Evolutionary conservation across 73 alveolate species (phyloP), one percentile per base, ranked within the genome.

Genomic region (Blepharisma stoltei): DNA sequence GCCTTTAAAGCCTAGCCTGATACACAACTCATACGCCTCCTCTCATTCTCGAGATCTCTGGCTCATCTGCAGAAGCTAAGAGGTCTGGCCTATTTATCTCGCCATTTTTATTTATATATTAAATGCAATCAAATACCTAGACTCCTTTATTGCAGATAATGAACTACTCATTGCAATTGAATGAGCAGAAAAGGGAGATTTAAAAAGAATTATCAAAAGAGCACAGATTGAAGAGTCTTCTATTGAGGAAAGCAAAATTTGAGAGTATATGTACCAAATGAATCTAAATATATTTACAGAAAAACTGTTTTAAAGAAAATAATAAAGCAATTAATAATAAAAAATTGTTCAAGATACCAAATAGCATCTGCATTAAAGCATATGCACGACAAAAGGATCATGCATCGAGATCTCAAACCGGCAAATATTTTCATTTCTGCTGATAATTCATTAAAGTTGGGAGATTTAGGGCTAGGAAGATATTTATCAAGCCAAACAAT

Each of bases 111-210:
- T n/a, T n/a, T n/a, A n/a, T n/a, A n/a, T n/a, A n/a, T n/a, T n/a
- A n/a, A n/a, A n/a, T n/a, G n/a, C n/a, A n/a, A n/a, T 95, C 65
- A 85, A 89, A 79, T 96, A 93, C 68, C 82, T 96, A 37, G 99
- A 96, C 80, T 92, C 98, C 21, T 94, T 95, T 81, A 95, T 96
- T 11, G 93, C 81, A 8, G 85, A 89, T 54, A 94, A 95, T 81
- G 98, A 96, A 66, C 78, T 96, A 81, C 91, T 88, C 80, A 96
- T 96, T 38, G 97, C 97, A 7, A 94, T 96, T 6, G 99, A 96
- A 81, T 96, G 99, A 98, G 99, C 99, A 2, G 99, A 96, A 87
- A 92, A 88, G 78, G 99, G 99, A n/a, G 99, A 95, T 81, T 87
- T 96, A 71, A 96, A 96, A 71, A 55, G 90, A 25, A 67, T 95